Evolutionary conservation across 768 basidiomycete genomes (phyloP), one percentile per base, ranked within the genome.

Genomic region (Artomyces pyxidatus): DNA sequence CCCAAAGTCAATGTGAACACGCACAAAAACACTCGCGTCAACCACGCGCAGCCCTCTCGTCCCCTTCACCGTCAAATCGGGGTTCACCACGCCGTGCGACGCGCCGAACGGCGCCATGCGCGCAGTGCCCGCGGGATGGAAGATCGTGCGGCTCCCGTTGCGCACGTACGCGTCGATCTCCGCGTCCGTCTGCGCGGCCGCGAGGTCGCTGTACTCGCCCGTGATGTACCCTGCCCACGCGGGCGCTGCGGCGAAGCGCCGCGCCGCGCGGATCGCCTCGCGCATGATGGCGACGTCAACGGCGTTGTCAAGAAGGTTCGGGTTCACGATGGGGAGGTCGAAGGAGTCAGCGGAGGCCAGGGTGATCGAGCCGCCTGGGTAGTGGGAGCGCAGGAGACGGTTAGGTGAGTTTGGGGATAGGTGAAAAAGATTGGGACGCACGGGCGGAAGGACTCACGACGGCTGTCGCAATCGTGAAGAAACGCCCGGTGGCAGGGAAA

Each of bases 321-420:
- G 74, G 55, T 82, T 68, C 58, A 82, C 76, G 25, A 66, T 46
- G 0, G 80, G 78, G 23, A 61, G 35, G 25, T 63, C 65, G 60
- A 79, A 77, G 8, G 77, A 68, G 55, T 72, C 61, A 17, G 63
- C 66, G 11, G 74, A 71, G 37, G 61, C 68, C 32, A 79, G 53
- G n/a, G 59, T 65, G 19, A 71, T 51, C 8, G 59, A 58, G 19
- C 71, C 71, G 45, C 68, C 70, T 72, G n/a, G n/a, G n/a, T 26
- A 37, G 25, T 14, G 6, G 11, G 3, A 17, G 17, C 11, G 14
- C 14, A 17, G 4, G 2, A 27, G n/a, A 9, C n/a, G 10, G n/a
- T 37, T 21, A 8, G 8, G n/a, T 22, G 26, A 38, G n/a, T n/a
- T n/a, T n/a, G n/a, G n/a, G n/a, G 16, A 39, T 1, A 17, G 35